Base-by-base conservation (phyloP, 2,329 filamentous ascomycete species). In the Phoma sp. region DNA sequence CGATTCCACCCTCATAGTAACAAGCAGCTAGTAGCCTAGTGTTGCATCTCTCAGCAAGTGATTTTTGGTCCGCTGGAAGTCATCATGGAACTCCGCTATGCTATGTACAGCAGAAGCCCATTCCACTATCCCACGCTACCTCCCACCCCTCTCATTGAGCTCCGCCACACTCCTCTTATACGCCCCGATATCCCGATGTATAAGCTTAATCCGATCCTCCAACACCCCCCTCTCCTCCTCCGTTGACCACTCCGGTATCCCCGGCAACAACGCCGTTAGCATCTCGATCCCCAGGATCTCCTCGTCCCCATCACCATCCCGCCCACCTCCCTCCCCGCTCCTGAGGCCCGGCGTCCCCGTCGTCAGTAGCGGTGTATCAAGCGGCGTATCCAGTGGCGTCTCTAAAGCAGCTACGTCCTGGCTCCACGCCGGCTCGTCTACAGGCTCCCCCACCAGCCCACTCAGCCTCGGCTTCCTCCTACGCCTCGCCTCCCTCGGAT, bases 341-440 rank as follows among this genome's bases (percentile, higher is more conserved):
- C 18, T 18, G 2, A 18, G 18, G 2, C 18, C 18, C 18, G 18
- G 18, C 18, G 18, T 18, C 18, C 18, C 18, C 18, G 18, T 18
- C 18, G 18, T 18, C 18, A 18, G 18, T 18, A 18, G 18, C 18
- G 18, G 18, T 18, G 18, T 18, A 18, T 18, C 18, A 18, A 18
- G 18, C 18, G 51, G 51, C 8, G 51, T 49, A 18, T 38, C 11
- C 5, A 40, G 1, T 14, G 51, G 39, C 5, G 51, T 48, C 23
- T 45, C 51, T 2, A 24, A 24, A 2, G 2, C 40, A 3, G 29
- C 24, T 1, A 49, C 24, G 7, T 55, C 46, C n/a, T 49, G 52
- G 27, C 32, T 47, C 52, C 52, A 51, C 6, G 47, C 38, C 14
- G 52, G 52, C 10, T 47, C 52, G 1, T 4, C 23, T 7, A 43